Evolutionary conservation across 164 flowering plant genomes (phyloP), one percentile per base, ranked within the genome.

Genomic region (Magnolia officinalis): DNA sequence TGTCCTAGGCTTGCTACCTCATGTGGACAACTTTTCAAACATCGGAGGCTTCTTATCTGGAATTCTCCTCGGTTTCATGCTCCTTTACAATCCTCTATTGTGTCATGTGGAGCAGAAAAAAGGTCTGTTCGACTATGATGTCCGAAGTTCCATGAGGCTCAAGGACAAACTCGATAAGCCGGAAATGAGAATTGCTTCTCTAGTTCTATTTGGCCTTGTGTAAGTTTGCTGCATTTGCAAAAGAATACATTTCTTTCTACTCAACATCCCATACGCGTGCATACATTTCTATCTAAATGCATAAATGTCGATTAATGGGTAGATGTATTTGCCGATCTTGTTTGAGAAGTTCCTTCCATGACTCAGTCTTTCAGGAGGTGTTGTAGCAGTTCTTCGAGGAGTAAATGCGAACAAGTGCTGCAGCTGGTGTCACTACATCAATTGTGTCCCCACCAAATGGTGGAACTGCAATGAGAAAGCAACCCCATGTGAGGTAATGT

Each of bases 41-140:
- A 78, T 95, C 14, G 94, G 95, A 64, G 97, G 92, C 52, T 83
- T 91, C 75, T 66, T 89, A 14, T 82, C 94, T 6, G 97, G 97
- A 72, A 73, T 87, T 63, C 90, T 93, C 65, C 89, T 90, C 0
- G 98, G 98, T 26, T 86, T 83, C 67, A 82, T 83, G 78, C 87
- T 90, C 52, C 77, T 90, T 23, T 87, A 83, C 79, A 78, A 85
- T 77, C 95, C 93, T 70, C 84, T 80, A 75, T 64, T 78, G 6
- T 78, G 78, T 45, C 76, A 84, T 80, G 80, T 80, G 7, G 68
- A 82, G 72, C 80, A 71, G 64, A 81, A 85, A 74, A 83, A 72
- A 72, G 90, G 89, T 16, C 74, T 87, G 4, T 87, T 84, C 67
- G 92, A 89, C 6, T 83, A 87, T 63, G 71, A 79, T 24, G 63